phyloP scores from a whole-genome alignment of 1,139 yeast genomes.

The Pichia norvegensis region DNA sequence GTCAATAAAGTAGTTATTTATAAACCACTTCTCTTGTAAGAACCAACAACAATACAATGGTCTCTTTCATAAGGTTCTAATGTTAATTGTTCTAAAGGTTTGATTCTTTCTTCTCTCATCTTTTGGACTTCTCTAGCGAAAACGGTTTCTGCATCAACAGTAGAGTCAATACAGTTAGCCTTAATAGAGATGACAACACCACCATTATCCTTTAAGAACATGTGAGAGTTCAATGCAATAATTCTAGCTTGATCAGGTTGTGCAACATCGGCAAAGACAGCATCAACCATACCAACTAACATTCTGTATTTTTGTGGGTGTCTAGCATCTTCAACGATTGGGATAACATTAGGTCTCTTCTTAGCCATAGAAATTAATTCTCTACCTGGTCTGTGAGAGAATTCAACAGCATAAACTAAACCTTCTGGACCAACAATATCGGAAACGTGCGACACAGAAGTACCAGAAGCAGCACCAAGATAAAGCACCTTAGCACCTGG shows the following conservation, averaged over 20 bases:
- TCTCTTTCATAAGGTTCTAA: constrained; percentile 99
- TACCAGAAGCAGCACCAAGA: constrained; percentile 99
- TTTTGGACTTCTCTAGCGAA: constrained; percentile 99
- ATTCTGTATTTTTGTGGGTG: constrained; percentile 99
- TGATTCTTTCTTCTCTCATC: constrained; percentile 96
- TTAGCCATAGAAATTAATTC: constrained; percentile 99
- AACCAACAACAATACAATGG: constrained; percentile 97
- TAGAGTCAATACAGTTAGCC: constrained; percentile 99
- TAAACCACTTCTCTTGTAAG: constrained; percentile 86
- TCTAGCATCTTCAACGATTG: constrained; percentile 99
- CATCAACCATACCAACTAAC: constrained; percentile 98
- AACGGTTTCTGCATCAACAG: constrained; percentile 98
- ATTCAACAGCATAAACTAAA: constrained; percentile 96
- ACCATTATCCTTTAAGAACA: constrained; percentile 97
- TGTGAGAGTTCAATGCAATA: constrained; percentile 94
- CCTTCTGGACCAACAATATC: constrained; percentile 99
- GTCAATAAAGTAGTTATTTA: constrained; percentile 24
- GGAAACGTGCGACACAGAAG: constrained; percentile 96
- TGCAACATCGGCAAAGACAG: constrained; percentile 98
- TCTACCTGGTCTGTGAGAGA: constrained; percentile 99
- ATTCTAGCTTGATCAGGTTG: constrained; percentile 99
- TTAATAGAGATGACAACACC: constrained; percentile 96
- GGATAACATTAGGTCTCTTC: constrained; percentile 98
- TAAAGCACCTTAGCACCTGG: constrained; percentile 98
- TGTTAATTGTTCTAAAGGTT: constrained; percentile 96